phyloP scores from a whole-genome alignment of 495 filamentous ascomycete genomes.

The Evernia prunastri region DNA sequence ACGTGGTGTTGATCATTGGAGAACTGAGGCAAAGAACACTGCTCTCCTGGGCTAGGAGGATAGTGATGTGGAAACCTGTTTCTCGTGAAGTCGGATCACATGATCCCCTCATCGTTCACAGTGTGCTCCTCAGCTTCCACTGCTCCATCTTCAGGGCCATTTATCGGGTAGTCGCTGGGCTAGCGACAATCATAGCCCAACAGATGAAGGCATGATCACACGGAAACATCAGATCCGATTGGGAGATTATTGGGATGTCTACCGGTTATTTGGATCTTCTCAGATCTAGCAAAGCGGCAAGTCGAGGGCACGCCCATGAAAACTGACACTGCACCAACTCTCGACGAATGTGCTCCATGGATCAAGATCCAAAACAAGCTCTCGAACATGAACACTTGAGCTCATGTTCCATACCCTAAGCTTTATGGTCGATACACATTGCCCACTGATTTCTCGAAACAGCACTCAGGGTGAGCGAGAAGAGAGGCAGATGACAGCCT shows the following conservation, averaged over 20 bases:
- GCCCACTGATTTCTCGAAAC: not conserved
- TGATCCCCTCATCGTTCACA: slow-evolving; percentile 10
- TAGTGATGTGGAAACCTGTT: slow-evolving; percentile 8
- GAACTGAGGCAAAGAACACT: not conserved
- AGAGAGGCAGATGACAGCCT: not conserved
- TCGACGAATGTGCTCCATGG: not conserved
- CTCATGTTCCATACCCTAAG: not conserved
- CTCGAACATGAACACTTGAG: not conserved
- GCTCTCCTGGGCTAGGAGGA: not conserved
- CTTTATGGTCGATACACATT: not conserved
- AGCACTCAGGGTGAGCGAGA: not conserved
- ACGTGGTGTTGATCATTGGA: too few species aligned
- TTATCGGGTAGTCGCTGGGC: slow-evolving; percentile 9
- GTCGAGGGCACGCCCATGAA: not conserved
- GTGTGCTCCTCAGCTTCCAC: slow-evolving; percentile 7
- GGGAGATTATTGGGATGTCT: slow-evolving; percentile 26
- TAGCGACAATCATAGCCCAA: not conserved
- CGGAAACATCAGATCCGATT: slow-evolving; percentile 14
- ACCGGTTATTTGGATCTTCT: slow-evolving; percentile 6
- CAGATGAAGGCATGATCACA: not conserved
- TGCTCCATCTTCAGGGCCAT: slow-evolving; percentile 8
- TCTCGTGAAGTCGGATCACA: slow-evolving; percentile 3
- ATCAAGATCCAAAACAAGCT: not conserved
- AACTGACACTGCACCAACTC: not conserved
- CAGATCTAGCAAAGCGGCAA: slow-evolving; percentile 19